Base-by-base conservation (phyloP, 768 basidiomycete genomes). In the Hemileccinum rubropunctum region DNA sequence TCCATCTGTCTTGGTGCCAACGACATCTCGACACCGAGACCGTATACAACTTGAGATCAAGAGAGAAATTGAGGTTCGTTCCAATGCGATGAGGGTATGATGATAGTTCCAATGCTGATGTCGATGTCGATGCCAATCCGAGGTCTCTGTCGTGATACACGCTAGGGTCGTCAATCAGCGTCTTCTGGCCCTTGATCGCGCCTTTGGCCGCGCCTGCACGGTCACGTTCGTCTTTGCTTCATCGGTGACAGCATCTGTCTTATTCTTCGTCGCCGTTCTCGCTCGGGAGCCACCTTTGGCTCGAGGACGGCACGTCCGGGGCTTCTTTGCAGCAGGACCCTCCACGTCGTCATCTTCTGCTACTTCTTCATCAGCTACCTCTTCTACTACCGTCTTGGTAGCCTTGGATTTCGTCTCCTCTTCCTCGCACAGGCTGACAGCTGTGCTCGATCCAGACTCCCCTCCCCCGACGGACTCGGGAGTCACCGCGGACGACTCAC, bases 391-490 rank as follows among this genome's bases (percentile, higher is more conserved):
- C 9, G 28, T 11, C 43, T 57, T 52, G 51, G 40, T 32, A 35
- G 17, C 37, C 51, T 68, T 65, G 48, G 51, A 41, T 30, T 58
- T 67, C 26, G 53, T 45, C 9, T 41, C 61, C 14, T 58, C 65
- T 42, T 65, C 67, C 4, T 56, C 66, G 30, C 56, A 67, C 37
- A 68, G 30, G 45, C 66, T 68, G 12, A 67, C 66, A 12, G 68
- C 68, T 6, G 68, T 67, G 47, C 66, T 67, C 8, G 68, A 69
- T 13, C 61, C 66, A 3, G 66, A 69, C 44, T 63, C 63, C 2
- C 42, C 56, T 10, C 54, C 64, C 15, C 56, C 64, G 39, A 64
- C 33, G 30, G 64, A 64, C 44, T 65, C 67, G 47, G 66, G 51
- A 35, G 54, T 53, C 21, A 50, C 58, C 6, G 61, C 54, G 21